Conservation (phyloP, 1,284 basidiomycete genomes). For the Leccinum pachyderme region DNA sequence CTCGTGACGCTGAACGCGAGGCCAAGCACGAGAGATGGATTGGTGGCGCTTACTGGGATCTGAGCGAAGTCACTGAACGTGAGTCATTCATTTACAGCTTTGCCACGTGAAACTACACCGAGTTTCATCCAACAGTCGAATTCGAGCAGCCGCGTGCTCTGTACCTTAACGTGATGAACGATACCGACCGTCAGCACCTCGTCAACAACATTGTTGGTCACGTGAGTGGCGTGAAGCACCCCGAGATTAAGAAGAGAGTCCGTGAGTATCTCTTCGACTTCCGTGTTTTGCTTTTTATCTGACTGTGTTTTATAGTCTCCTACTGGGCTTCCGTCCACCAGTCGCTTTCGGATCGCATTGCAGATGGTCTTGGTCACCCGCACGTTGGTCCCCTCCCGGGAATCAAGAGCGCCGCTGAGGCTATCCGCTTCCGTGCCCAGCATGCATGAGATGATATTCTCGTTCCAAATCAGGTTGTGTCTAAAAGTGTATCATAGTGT, state of each 20-base stretch:
- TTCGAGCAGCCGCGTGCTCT: constrained; percentile 88
- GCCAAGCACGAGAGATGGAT: constrained; percentile 74
- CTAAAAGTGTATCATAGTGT: constrained; percentile 9
- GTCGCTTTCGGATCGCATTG: constrained; percentile 69
- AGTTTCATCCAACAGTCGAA: constrained; percentile 54
- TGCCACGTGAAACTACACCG: not conserved
- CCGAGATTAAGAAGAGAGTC: constrained; percentile 65
- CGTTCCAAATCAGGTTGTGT: not conserved
- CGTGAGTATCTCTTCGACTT: constrained; percentile 43
- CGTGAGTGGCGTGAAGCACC: constrained; percentile 63
- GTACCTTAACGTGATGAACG: constrained; percentile 76
- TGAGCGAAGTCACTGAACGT: constrained; percentile 80
- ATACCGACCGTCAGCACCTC: constrained; percentile 65
- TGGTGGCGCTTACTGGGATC: constrained; percentile 69
- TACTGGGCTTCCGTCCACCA: constrained; percentile 81
- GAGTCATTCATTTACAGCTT: constrained; percentile 33
- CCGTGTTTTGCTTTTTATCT: constrained; percentile 1
- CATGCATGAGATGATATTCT: constrained; percentile 5
- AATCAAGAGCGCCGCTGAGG: constrained; percentile 58
- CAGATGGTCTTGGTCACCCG: constrained; percentile 64
- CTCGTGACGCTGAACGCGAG: constrained; percentile 38
- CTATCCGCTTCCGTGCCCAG: constrained; percentile 47
- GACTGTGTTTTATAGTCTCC: constrained; percentile 48
- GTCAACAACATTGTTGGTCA: constrained; percentile 79
- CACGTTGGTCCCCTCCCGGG: constrained; percentile 55